Conservation (phyloP, 495 filamentous ascomycete species). For the Clohesyomyces aquaticus region DNA sequence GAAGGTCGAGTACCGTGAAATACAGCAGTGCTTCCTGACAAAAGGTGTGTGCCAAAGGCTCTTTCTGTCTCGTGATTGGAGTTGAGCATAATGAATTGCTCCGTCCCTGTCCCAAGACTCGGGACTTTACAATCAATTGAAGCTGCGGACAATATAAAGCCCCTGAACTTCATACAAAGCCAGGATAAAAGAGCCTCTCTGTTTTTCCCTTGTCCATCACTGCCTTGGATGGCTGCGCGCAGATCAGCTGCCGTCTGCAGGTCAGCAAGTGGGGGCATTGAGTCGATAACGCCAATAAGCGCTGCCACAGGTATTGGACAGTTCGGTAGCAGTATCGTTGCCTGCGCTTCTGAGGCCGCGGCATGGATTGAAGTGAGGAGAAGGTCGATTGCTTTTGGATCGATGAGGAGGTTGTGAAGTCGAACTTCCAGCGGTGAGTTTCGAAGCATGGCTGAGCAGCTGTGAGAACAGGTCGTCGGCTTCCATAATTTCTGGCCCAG, state of each 20-base stretch:
- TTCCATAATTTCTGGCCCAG: background rate
- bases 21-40: slow-evolving; percentile 16
- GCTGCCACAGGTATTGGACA: background rate
- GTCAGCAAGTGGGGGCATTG: background rate
- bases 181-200: slow-evolving; percentile 35
- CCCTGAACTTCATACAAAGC: slow-evolving; percentile 36
- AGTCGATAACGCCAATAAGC: background rate
- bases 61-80: slow-evolving; percentile 31
- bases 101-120: slow-evolving; percentile 31
- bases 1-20: slow-evolving; percentile 42
- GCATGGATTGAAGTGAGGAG: slow-evolving; percentile 4
- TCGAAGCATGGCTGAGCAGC: background rate
- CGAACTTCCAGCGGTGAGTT: slow-evolving; percentile 1
- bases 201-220: slow-evolving; percentile 1
- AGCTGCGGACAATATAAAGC: slow-evolving; percentile 40
- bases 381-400: slow-evolving; percentile 12
- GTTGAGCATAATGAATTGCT: slow-evolving; percentile 44
- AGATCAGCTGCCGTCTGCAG: slow-evolving; percentile 1
- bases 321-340: background rate
- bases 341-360: background rate
- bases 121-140: slow-evolving; percentile 33
- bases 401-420: slow-evolving; percentile 4
- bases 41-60: slow-evolving; percentile 23
- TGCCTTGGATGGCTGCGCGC: background rate
- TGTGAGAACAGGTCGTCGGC: background rate